Evolutionary conservation across 2,329 filamentous ascomycete genomes (phyloP).

Genomic region (Colletotrichum chlorophyti): DNA sequence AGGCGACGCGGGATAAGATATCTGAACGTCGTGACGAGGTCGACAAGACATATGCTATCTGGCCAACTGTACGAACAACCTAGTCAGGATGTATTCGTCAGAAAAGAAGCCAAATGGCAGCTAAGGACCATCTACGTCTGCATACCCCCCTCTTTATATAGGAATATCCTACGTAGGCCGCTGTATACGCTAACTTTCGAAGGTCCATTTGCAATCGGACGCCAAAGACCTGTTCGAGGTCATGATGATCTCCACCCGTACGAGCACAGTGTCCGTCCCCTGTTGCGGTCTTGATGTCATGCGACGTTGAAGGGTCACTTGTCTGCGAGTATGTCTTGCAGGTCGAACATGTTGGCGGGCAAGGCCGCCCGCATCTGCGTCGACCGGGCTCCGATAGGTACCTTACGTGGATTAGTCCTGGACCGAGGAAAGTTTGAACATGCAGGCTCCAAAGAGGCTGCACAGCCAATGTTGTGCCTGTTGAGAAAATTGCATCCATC

Average conservation of each 20-base stretch:
- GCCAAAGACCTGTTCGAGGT: background rate
- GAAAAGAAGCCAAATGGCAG: too few species aligned
- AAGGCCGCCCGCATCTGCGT: background rate
- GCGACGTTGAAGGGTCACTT: background rate
- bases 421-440: background rate
- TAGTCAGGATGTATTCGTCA: too few species aligned
- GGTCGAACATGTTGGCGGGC: background rate
- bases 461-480: background rate
- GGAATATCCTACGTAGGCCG: background rate
- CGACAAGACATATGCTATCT: too few species aligned
- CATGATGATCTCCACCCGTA: background rate
- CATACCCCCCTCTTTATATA: conserved; percentile 7
- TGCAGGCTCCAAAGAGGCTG: conserved; percentile 5
- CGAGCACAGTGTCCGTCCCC: conserved; percentile 3
- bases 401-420: conserved; percentile 3
- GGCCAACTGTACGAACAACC: too few species aligned
- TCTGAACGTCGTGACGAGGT: too few species aligned
- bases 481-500: too few species aligned
- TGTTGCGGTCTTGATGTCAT: background rate
- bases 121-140: too few species aligned
- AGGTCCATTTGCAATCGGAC: background rate
- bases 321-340: background rate
- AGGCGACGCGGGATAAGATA: too few species aligned
- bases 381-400: conserved; percentile 3
- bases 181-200: background rate